Conservation (phyloP, 2,329 filamentous ascomycete species). For the Colletotrichum limetticola region DNA sequence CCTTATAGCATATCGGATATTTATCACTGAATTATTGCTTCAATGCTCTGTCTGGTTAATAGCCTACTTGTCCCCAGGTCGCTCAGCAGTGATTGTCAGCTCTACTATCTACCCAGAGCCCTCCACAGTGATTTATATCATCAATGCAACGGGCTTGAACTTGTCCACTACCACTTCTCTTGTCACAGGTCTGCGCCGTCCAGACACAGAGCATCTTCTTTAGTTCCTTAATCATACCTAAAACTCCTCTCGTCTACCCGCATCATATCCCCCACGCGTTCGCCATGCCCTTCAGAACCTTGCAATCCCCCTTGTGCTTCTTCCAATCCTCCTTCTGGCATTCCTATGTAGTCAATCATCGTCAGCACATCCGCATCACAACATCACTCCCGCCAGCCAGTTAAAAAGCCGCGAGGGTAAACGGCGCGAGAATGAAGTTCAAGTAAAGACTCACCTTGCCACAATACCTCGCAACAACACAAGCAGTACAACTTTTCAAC, state of each 20-base stretch:
- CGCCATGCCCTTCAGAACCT: slow-evolving; percentile 51
- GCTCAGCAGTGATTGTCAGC: neutral
- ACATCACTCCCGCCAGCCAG: neutral
- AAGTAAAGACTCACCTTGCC: slow-evolving; percentile 48
- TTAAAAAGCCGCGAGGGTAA: no score
- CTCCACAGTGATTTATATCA: neutral
- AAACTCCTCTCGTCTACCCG: neutral
- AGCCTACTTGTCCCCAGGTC: neutral
- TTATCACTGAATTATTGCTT: neutral
- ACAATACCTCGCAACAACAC: slow-evolving; percentile 56
- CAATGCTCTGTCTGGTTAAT: neutral
- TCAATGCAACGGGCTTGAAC: neutral
- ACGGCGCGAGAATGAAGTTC: no score
- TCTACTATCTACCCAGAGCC: neutral
- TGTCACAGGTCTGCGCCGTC: neutral
- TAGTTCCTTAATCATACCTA: neutral
- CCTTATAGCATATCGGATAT: neutral
- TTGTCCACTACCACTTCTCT: no score
- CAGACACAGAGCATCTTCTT: neutral
- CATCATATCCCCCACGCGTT: slow-evolving; percentile 46
- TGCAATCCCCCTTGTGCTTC: slow-evolving; percentile 56
- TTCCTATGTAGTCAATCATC: slow-evolving; percentile 41
- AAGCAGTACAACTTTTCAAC: slow-evolving; percentile 55
- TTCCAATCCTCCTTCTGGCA: slow-evolving; percentile 57
- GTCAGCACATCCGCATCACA: neutral